Evolutionary conservation across 768 basidiomycete genomes (phyloP).

Genomic region (Crepidotus variabilis): DNA sequence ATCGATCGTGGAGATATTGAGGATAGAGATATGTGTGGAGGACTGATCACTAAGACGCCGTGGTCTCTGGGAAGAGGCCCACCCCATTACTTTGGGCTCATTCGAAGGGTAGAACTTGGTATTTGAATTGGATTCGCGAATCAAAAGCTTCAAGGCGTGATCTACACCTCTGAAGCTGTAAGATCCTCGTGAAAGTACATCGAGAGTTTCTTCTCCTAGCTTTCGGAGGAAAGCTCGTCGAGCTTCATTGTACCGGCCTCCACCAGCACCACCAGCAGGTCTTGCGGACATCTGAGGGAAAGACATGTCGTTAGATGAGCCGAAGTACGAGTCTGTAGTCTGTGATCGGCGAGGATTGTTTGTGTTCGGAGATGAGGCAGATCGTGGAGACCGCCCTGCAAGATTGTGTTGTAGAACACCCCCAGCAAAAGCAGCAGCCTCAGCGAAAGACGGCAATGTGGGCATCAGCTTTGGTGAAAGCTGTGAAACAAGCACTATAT

Average conservation of each 20-base stretch:
- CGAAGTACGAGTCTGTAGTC: neutral
- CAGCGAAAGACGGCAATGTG: neutral
- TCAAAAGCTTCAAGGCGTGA: constrained; percentile 23
- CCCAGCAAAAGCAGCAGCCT: neutral
- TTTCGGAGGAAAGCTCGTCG: constrained; percentile 26
- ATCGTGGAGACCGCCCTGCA: neutral
- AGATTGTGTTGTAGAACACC: neutral
- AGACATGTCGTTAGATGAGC: neutral
- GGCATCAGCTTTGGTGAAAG: neutral
- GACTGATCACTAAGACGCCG: constrained; percentile 9
- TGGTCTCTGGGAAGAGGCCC: constrained; percentile 27
- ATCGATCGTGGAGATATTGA: constrained; percentile 62
- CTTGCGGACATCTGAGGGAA: neutral
- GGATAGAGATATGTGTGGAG: constrained; percentile 38
- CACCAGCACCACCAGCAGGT: constrained; percentile 6
- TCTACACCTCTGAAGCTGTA: constrained; percentile 25
- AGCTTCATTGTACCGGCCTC: constrained; percentile 16
- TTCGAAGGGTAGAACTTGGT: constrained; percentile 50
- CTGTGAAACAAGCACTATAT: neutral
- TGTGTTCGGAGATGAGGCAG: neutral
- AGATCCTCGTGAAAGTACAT: constrained; percentile 42
- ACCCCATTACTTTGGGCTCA: constrained; percentile 42
- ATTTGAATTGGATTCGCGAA: constrained; percentile 28
- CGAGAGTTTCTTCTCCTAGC: constrained; percentile 51
- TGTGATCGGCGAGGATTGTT: neutral